Evolutionary conservation across 352 stramenopile genomes (phyloP).

Genomic region (Globisporangium acanthophoron): DNA sequence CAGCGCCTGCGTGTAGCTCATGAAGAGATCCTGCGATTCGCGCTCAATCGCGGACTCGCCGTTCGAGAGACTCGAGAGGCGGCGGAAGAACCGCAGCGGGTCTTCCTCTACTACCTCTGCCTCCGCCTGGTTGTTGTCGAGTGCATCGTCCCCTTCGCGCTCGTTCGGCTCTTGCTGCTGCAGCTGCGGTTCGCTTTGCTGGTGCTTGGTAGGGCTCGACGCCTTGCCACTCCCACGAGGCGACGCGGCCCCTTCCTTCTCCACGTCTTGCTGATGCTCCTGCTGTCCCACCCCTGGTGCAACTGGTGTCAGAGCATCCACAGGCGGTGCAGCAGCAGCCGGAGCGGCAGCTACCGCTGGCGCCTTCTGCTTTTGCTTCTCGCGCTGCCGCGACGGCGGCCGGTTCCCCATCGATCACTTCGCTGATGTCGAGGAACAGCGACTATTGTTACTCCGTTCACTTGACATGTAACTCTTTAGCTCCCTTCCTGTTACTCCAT

Average conservation of each 20-base stretch:
- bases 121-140: conserved; percentile 1
- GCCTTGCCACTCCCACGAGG: not conserved
- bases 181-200: not conserved
- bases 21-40: conserved; percentile 18
- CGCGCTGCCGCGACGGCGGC: conserved; percentile 2
- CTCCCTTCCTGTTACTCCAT: not conserved
- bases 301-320: not conserved
- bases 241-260: not conserved
- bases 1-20: conserved; percentile 40
- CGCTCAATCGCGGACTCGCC: not conserved
- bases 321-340: not conserved
- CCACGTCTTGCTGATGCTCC: not conserved
- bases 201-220: not conserved
- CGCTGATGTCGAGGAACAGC: no score
- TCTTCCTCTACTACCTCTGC: conserved; percentile 11
- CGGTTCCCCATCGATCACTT: conserved; percentile 8
- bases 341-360: not conserved
- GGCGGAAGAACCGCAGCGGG: conserved; percentile 27
- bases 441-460: no score
- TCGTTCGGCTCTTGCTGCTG: not conserved
- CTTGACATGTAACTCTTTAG: not conserved
- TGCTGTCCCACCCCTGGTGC: not conserved
- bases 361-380: not conserved
- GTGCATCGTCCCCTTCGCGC: not conserved
- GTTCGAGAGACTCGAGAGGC: conserved; percentile 5